Evolutionary conservation across 2,329 filamentous ascomycete genomes (phyloP).

Genomic region (Pseudogymnoascus sp.): DNA sequence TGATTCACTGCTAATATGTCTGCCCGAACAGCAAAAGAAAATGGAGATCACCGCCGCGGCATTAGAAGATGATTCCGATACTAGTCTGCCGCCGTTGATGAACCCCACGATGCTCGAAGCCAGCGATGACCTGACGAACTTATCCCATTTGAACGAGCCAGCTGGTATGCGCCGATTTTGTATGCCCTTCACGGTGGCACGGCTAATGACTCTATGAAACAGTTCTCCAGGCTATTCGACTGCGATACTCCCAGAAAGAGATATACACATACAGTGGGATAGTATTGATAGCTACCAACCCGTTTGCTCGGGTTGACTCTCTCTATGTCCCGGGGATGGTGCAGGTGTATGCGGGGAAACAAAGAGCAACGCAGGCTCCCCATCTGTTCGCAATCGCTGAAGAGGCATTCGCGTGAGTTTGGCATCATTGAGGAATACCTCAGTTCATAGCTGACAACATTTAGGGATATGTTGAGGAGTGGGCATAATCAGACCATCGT

Average conservation of each 20-base stretch:
- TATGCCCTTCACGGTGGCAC: constrained; percentile 5
- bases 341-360: constrained; percentile 97
- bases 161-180: constrained; percentile 58
- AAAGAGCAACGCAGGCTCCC: constrained; percentile 90
- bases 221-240: constrained; percentile 95
- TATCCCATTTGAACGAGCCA: constrained; percentile 97
- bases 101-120: constrained; percentile 97
- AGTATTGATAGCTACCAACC: constrained; percentile 96
- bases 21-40: constrained; percentile 58
- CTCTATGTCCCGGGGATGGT: constrained; percentile 99
- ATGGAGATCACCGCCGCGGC: constrained; percentile 70
- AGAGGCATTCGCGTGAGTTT: constrained; percentile 85
- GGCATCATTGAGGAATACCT: constrained; percentile 1
- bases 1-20: constrained; percentile 20
- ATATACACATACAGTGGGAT: constrained; percentile 99
- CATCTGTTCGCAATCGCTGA: constrained; percentile 98
- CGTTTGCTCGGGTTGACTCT: constrained; percentile 93
- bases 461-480: constrained; percentile 92
- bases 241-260: constrained; percentile 96
- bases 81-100: constrained; percentile 84
- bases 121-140: constrained; percentile 92
- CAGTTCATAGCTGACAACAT: constrained; percentile 32
- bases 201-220: constrained; percentile 20
- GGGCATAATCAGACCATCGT: constrained; percentile 96
- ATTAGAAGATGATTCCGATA: constrained; percentile 68